Evolutionary conservation across 164 flowering plant genomes (phyloP).

Genomic region (Nymphaea thermarum): DNA sequence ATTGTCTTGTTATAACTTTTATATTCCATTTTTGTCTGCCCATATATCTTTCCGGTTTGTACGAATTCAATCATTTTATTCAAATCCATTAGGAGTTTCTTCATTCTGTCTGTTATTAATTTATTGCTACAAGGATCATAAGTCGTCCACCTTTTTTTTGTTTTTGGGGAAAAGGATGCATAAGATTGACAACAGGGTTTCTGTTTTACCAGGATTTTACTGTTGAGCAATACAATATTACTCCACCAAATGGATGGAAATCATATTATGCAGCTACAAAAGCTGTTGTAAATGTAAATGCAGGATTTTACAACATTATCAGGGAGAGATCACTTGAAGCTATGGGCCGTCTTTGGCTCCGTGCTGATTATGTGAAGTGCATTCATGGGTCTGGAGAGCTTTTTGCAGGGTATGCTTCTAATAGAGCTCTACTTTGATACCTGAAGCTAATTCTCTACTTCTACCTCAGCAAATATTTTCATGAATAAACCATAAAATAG

Average conservation of each 20-base stretch:
- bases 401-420: constrained; percentile 66
- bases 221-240: constrained; percentile 67
- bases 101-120: no score
- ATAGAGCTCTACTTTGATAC: no score
- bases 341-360: constrained; percentile 86
- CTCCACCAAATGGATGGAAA: constrained; percentile 93
- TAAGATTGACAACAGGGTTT: not conserved
- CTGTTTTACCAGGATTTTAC: constrained; percentile 63
- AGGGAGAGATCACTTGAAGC: constrained; percentile 60
- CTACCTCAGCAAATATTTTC: not conserved
- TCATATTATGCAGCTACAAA: constrained; percentile 96
- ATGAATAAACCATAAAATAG: not conserved
- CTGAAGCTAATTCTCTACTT: no score
- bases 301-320: constrained; percentile 64
- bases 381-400: constrained; percentile 73
- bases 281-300: constrained; percentile 67
- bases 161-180: not conserved
- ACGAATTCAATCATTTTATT: not conserved
- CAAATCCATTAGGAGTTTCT: not conserved
- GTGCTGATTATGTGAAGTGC: constrained; percentile 93
- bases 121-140: no score
- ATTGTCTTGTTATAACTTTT: not conserved
- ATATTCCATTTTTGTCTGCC: not conserved
- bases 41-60: not conserved
- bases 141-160: not conserved